These are phyloP conservation scores for Gossypium rotundifolium DNA, from an alignment of 345 rosid species.

Conservation along the genomic window DNA sequence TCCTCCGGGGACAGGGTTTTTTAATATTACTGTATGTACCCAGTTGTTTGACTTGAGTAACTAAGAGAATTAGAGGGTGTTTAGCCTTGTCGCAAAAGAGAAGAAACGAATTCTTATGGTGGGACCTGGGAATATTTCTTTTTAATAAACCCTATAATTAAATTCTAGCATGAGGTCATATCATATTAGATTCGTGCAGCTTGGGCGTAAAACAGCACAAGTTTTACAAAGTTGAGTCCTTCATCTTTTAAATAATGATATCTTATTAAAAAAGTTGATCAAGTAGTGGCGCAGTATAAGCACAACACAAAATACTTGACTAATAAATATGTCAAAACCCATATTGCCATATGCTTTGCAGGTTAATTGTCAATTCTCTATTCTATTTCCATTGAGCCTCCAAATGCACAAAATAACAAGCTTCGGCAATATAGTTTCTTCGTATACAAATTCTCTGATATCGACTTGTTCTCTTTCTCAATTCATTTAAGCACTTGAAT, in stretches of 20 bases:
- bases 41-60: not conserved
- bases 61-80: not conserved
- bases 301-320: not conserved
- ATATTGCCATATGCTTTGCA: not conserved
- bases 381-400: not conserved
- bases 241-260: not conserved
- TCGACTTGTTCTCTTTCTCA: not conserved
- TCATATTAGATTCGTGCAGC: not conserved
- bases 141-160: not conserved
- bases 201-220: not conserved
- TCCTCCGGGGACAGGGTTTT: not conserved
- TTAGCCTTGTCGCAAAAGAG: not conserved
- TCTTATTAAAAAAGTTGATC: not conserved
- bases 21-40: not conserved
- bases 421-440: not conserved
- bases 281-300: not conserved
- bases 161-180: not conserved
- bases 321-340: not conserved
- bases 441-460: not conserved
- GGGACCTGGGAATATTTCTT: conserved; percentile 16
- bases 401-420: not conserved
- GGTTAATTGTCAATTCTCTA: not conserved
- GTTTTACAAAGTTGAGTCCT: not conserved
- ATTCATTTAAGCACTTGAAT: not conserved
- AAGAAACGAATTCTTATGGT: conserved; percentile 11